Conservation (phyloP, 148 eudicot genomes). For the Bassia scoparia region DNA sequence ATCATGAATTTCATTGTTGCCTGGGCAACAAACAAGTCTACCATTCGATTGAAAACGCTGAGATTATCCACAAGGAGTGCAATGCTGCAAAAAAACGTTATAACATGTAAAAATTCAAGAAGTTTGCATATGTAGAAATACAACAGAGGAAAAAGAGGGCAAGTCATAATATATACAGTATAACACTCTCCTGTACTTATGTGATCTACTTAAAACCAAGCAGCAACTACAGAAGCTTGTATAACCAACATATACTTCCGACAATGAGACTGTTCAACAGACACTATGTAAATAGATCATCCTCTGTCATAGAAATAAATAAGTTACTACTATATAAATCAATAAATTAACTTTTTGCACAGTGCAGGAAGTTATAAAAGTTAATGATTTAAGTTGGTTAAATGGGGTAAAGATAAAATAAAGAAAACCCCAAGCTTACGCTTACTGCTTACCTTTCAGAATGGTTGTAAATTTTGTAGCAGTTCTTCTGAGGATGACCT, state of each 20-base stretch:
- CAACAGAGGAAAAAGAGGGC: not conserved
- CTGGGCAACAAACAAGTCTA: constrained; percentile 42
- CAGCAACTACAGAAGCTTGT: not conserved
- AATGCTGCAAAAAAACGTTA: constrained; percentile 47
- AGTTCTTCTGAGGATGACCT: constrained; percentile 90
- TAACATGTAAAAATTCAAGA: constrained; percentile 7
- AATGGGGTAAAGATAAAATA: no score
- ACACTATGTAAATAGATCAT: not conserved
- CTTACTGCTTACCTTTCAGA: constrained; percentile 94
- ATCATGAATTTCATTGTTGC: constrained; percentile 64
- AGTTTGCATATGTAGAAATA: not conserved
- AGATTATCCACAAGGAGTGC: constrained; percentile 82
- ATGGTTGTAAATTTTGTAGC: constrained; percentile 82
- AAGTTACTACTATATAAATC: no score
- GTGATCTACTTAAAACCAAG: not conserved
- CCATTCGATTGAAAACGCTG: constrained; percentile 62
- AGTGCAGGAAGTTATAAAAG: not conserved
- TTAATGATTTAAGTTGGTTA: no score
- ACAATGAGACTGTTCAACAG: not conserved
- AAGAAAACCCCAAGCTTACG: no score
- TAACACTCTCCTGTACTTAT: not conserved
- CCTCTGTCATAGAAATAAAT: no score
- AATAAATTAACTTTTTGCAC: not conserved
- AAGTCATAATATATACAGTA: not conserved
- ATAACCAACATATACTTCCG: not conserved